phyloP scores from a whole-genome alignment of 257 asterid genomes.

The Fraxinus americana region DNA sequence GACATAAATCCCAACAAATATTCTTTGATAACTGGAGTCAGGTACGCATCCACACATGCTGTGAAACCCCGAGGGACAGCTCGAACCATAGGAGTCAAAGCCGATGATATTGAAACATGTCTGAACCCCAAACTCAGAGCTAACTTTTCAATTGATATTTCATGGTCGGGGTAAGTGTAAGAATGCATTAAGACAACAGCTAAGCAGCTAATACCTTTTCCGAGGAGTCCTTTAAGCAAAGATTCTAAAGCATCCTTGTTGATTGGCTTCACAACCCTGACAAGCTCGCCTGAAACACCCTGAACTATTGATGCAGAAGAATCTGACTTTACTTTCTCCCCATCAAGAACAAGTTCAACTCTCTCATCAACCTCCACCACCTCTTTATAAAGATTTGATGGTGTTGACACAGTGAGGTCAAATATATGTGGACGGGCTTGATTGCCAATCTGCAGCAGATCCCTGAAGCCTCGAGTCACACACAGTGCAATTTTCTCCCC shows the following conservation, averaged over 20 bases:
- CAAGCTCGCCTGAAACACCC: slow-evolving; percentile 91
- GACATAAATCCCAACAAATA: slow-evolving; percentile 89
- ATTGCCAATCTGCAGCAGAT: slow-evolving; percentile 90
- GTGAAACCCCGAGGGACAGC: slow-evolving; percentile 98
- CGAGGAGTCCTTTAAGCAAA: slow-evolving; percentile 61
- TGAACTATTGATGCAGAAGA: slow-evolving; percentile 48
- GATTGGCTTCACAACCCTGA: slow-evolving; percentile 76
- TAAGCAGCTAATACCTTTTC: slow-evolving; percentile 74
- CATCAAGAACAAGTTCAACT: slow-evolving; percentile 72
- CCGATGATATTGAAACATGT: slow-evolving; percentile 90
- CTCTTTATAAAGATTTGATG: slow-evolving; percentile 90
- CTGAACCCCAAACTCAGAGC: slow-evolving; percentile 84
- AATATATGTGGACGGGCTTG: slow-evolving; percentile 93
- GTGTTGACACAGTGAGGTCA: slow-evolving; percentile 88
- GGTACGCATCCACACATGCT: slow-evolving; percentile 94
- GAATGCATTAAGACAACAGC: slow-evolving; percentile 94
- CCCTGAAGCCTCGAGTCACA: slow-evolving; percentile 84
- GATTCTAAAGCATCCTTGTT: slow-evolving; percentile 63
- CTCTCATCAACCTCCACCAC: slow-evolving; percentile 93
- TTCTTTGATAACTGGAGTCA: slow-evolving; percentile 91
- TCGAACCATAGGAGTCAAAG: slow-evolving; percentile 96
- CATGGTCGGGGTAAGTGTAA: slow-evolving; percentile 86
- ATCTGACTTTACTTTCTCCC: slow-evolving; percentile 35
- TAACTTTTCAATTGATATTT: slow-evolving; percentile 58
- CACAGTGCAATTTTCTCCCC: slow-evolving; percentile 94